Evolutionary conservation across 768 basidiomycete genomes (phyloP).

Genomic region (Russula griseocarnosa): DNA sequence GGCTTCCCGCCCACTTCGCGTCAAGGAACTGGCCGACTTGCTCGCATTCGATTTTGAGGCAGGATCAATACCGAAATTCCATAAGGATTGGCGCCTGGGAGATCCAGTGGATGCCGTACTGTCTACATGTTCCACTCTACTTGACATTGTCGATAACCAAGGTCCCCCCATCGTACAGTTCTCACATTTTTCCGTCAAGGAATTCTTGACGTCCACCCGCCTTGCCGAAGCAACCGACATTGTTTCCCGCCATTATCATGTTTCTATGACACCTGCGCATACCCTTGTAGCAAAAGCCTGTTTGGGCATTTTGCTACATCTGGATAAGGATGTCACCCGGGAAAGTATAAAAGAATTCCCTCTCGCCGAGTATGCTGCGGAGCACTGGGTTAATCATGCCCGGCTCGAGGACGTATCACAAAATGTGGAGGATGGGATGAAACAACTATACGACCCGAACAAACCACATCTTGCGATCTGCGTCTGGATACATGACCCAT

Average conservation of each 20-base stretch:
- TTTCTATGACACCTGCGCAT: not conserved
- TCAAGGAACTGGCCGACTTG: not conserved
- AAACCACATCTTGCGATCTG: too few relatives aligned
- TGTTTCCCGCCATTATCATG: not conserved
- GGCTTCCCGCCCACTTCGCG: not conserved
- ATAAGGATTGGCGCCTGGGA: not conserved
- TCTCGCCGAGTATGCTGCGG: too few relatives aligned
- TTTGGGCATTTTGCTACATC: not conserved
- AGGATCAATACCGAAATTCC: not conserved
- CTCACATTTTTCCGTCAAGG: not conserved
- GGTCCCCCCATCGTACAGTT: not conserved
- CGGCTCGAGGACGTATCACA: too few relatives aligned
- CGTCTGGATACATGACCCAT: too few relatives aligned
- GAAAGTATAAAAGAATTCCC: too few relatives aligned
- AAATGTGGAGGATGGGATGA: too few relatives aligned
- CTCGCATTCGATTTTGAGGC: not conserved
- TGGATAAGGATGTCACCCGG: not conserved
- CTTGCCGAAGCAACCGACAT: not conserved
- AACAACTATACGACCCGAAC: too few relatives aligned
- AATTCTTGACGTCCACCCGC: not conserved
- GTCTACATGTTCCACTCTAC: not conserved
- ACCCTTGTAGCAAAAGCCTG: not conserved
- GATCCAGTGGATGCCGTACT: not conserved
- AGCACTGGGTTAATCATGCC: too few relatives aligned
- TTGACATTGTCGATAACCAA: not conserved